Evolutionary conservation across 2,329 filamentous ascomycete genomes (phyloP).

Genomic region (Grosmannia serpens): DNA sequence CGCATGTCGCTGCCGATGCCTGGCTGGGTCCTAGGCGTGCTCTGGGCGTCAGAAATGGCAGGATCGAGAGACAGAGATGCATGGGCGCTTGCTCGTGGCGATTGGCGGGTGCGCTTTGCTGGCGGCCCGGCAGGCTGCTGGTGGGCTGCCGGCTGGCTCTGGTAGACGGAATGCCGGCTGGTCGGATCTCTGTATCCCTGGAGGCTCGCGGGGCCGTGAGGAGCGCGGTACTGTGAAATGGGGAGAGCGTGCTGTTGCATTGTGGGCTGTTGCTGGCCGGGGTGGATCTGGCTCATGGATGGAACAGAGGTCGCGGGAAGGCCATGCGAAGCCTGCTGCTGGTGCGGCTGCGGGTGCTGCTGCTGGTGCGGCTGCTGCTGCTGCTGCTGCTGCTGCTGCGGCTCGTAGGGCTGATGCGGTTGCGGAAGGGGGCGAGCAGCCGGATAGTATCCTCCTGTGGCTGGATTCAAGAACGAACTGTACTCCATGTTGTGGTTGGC

Average conservation of each 20-base stretch:
- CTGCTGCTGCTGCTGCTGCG: neutral
- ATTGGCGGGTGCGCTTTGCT: neutral
- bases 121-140: neutral
- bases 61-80: neutral
- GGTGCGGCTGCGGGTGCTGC: neutral
- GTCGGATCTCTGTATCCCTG: constrained; percentile 15
- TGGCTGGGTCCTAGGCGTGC: neutral
- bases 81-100: neutral
- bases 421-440: constrained; percentile 12
- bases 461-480: neutral
- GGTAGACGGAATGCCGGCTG: constrained; percentile 5
- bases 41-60: neutral
- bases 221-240: constrained; percentile 11
- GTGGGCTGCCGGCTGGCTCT: neutral
- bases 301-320: neutral
- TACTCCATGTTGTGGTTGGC: constrained; percentile 1
- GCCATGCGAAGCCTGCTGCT: neutral
- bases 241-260: constrained; percentile 6
- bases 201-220: constrained; percentile 10
- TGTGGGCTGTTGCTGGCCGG: neutral
- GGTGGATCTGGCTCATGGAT: neutral
- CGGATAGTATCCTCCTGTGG: constrained; percentile 13
- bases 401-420: neutral
- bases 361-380: neutral
- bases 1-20: neutral